A percentile compares a stretch with the other conserved stretches of the same genome.
phyloP scores from a whole-genome alignment of 495 filamentous ascomycete genomes.

The Oleoguttula mirabilis region DNA sequence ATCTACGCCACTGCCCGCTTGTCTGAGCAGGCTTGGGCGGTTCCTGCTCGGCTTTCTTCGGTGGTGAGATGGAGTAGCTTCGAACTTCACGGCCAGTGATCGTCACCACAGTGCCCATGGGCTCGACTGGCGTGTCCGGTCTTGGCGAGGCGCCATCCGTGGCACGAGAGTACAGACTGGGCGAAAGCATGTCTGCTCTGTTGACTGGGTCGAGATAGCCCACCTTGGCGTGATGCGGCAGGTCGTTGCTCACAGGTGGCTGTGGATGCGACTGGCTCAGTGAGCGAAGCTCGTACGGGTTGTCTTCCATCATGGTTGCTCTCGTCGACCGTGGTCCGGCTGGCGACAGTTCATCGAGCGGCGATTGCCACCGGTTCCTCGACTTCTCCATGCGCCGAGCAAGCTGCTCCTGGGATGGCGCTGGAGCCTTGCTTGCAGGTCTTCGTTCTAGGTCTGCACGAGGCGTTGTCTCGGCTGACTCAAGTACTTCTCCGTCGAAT shows the following conservation, averaged over 20 bases:
- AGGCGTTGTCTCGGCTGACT: no score
- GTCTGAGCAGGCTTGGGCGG: conserved; percentile 13
- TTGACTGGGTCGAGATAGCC: background rate
- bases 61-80: conserved; percentile 23
- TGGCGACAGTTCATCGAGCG: conserved; percentile 22
- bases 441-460: no score
- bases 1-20: conserved; percentile 28
- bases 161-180: conserved; percentile 29
- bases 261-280: conserved; percentile 12
- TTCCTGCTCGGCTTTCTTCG: conserved; percentile 9
- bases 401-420: conserved; percentile 25
- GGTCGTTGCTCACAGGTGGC: background rate
- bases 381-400: conserved; percentile 21
- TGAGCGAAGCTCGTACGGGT: conserved; percentile 20
- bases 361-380: conserved; percentile 25
- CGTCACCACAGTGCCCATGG: conserved; percentile 21
- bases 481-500: no score
- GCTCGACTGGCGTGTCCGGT: conserved; percentile 16
- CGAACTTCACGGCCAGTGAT: conserved; percentile 26
- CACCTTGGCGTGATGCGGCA: conserved; percentile 16
- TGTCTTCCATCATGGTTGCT: conserved; percentile 13
- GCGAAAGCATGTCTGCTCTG: conserved; percentile 21
- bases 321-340: conserved; percentile 6
- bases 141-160: conserved; percentile 23
- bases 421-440: conserved; percentile 14